These are phyloP conservation scores for Yamadazyma sp. DNA, from an alignment of 805 yeast genomes.

Conservation along the genomic window DNA sequence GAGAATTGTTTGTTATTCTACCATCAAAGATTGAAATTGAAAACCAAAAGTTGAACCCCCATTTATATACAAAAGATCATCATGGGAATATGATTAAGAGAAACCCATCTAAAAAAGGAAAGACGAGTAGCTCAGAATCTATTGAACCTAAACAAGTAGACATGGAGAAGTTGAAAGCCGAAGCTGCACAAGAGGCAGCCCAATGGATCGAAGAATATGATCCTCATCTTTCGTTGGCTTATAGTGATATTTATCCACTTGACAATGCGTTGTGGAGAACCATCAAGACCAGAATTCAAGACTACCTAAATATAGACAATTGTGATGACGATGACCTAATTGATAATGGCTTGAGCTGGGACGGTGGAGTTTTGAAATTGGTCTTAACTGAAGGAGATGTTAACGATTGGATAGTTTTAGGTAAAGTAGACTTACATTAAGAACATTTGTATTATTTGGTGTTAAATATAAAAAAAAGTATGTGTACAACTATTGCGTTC, in stretches of 20 bases:
- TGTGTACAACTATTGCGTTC: too few relatives aligned
- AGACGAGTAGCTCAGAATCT: background rate
- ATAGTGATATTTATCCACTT: slow-evolving; percentile 62
- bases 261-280: slow-evolving; percentile 64
- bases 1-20: slow-evolving; percentile 53
- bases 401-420: slow-evolving; percentile 64
- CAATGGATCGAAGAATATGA: slow-evolving; percentile 60
- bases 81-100: slow-evolving; percentile 23
- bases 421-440: slow-evolving; percentile 44
- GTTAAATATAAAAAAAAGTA: too few relatives aligned
- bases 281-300: slow-evolving; percentile 62
- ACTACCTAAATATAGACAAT: slow-evolving; percentile 52
- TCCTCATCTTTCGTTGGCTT: slow-evolving; percentile 73
- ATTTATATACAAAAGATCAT: slow-evolving; percentile 32
- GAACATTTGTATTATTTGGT: background rate
- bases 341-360: slow-evolving; percentile 54
- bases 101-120: slow-evolving; percentile 21
- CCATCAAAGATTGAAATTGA: slow-evolving; percentile 39
- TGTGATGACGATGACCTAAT: slow-evolving; percentile 34
- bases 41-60: slow-evolving; percentile 34
- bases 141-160: slow-evolving; percentile 22
- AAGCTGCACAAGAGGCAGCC: slow-evolving; percentile 45
- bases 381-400: slow-evolving; percentile 73
- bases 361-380: slow-evolving; percentile 62
- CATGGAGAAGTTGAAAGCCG: slow-evolving; percentile 27